Evolutionary conservation across 768 basidiomycete genomes (phyloP).

Genomic region (Naganishia vaughanmartiniae): DNA sequence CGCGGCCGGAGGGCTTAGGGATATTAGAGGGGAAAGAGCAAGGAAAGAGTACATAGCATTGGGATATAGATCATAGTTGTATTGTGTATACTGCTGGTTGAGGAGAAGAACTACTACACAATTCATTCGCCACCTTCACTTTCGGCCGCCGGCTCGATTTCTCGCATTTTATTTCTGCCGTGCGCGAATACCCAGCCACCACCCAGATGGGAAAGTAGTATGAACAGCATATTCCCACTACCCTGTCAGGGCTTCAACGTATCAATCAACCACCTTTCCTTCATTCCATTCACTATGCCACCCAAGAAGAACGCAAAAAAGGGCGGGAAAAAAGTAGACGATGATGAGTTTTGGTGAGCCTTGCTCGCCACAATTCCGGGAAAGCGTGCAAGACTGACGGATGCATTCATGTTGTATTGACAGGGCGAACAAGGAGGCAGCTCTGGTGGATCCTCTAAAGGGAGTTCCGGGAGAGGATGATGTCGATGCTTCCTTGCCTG

Average conservation of each 20-base stretch:
- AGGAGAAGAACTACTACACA: no score
- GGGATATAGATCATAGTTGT: no score
- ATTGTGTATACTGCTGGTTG: no score
- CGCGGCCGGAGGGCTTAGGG: not conserved
- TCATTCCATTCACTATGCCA: slow-evolving; percentile 54
- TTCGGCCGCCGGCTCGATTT: slow-evolving; percentile 2
- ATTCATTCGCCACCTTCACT: no score
- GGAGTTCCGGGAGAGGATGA: slow-evolving; percentile 30
- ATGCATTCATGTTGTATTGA: not conserved
- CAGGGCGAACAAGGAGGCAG: slow-evolving; percentile 50
- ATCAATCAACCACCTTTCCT: no score
- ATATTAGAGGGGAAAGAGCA: not conserved
- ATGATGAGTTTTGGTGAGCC: slow-evolving; percentile 75
- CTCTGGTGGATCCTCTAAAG: slow-evolving; percentile 26
- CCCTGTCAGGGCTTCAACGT: no score
- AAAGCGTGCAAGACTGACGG: not conserved
- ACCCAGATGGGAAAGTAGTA: no score
- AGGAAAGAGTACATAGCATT: no score
- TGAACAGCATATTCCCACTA: not conserved
- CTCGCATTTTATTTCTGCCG: not conserved
- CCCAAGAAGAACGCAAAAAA: slow-evolving; percentile 75
- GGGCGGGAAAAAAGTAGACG: slow-evolving; percentile 76
- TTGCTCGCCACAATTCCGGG: slow-evolving; percentile 33
- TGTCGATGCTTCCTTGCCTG: slow-evolving; percentile 29
- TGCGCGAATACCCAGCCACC: not conserved